Conservation (phyloP, 352 stramenopile genomes). For the Phytophthora ohioensis region DNA sequence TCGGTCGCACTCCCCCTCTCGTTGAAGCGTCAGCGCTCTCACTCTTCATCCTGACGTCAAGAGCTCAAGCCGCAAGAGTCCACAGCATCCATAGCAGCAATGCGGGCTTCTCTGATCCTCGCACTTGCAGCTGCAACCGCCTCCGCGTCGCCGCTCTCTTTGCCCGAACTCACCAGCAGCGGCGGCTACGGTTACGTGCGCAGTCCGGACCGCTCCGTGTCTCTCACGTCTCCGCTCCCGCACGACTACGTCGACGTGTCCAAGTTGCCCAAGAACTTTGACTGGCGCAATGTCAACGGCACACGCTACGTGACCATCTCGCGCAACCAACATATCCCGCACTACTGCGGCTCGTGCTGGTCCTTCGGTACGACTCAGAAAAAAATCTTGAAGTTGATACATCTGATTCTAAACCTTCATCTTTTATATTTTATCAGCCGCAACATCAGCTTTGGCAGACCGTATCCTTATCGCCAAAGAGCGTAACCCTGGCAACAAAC, state of each 20-base stretch:
- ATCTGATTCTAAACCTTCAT: not conserved
- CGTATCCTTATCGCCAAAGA: conserved; percentile 87
- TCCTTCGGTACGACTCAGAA: conserved; percentile 64
- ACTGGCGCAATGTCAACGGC: conserved; percentile 91
- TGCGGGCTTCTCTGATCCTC: conserved; percentile 29
- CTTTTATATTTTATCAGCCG: conserved; percentile 44
- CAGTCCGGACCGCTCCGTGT: conserved; percentile 71
- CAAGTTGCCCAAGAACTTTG: conserved; percentile 93
- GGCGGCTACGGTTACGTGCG: conserved; percentile 74
- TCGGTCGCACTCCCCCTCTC: conserved; percentile 12
- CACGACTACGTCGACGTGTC: conserved; percentile 71
- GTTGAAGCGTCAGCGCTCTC: conserved; percentile 19
- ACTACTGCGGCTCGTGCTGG: conserved; percentile 93
- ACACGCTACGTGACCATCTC: conserved; percentile 87
- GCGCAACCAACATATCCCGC: conserved; percentile 87
- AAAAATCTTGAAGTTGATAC: conserved; percentile 22
- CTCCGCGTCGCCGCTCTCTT: conserved; percentile 4
- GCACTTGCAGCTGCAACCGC: conserved; percentile 6
- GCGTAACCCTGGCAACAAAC: conserved; percentile 55
- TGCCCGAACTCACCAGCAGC: conserved; percentile 8
- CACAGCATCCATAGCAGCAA: not conserved
- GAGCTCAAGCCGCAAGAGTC: conserved; percentile 17
- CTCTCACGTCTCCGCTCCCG: conserved; percentile 66
- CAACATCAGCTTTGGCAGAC: conserved; percentile 88
- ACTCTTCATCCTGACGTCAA: conserved; percentile 40